Evolutionary conservation across 1,139 yeast species (phyloP), one percentile per base, ranked within the genome.

Genomic region (Pichia sp.): DNA sequence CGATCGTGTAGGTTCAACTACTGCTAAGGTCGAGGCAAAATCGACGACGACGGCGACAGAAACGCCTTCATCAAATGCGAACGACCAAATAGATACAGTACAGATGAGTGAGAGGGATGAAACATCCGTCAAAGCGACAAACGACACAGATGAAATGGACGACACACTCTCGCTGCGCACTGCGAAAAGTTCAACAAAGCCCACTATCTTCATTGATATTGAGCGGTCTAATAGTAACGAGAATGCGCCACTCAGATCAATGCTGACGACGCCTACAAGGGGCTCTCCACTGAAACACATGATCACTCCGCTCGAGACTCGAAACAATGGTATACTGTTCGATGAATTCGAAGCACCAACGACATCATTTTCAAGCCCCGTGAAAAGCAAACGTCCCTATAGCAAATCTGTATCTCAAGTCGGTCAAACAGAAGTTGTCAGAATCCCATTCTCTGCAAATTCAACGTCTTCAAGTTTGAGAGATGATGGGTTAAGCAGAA

Each of bases 351-450:
- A 32, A 7, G 33, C 38, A n/a, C 32, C 40, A 3, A 26, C 23
- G 4, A 32, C 34, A 8, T 21, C 29, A 27, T 33, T 24, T 24
- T 23, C 40, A 22, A 34, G 30, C 23, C 32, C 37, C 24, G 32
- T 20, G 23, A 22, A 26, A 27, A 31, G 24, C 13, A 36, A 39
- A 18, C 42, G 80, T 44, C 76, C 74, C 27, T 79, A 77, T 52
- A 72, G 80, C 40, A 72, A 74, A 49, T 77, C 85, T 0, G 56
- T 77, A 33, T 74, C 82, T 2, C 62, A 72, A 3, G 67, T 72
- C 4, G 64, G 63, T 33, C 63, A 66, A 22, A 36, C 38, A 27
- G 43, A 40, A 27, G 24, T 40, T 8, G 38, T 40, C 7, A 34
- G 43, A 18, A 33, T 40, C 13, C 15, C 18, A 9, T 29, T 35